Conservation (phyloP, 805 yeast genomes). For the Pichia exigua region DNA sequence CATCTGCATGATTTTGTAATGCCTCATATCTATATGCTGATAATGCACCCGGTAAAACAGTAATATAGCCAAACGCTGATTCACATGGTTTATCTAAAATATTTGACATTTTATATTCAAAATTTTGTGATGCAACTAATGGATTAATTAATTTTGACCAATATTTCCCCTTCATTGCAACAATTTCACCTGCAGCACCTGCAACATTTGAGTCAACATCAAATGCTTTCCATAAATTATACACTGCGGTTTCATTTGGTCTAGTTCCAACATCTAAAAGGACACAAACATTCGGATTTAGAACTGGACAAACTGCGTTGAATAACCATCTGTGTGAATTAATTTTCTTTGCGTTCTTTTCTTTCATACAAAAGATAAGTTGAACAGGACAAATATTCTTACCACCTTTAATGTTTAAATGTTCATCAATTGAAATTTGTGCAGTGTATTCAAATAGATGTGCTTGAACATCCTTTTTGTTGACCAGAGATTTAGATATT, state of each 20-base stretch:
- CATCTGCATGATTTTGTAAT: slow-evolving; percentile 73
- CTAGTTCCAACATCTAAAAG: slow-evolving; percentile 95
- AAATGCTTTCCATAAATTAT: slow-evolving; percentile 95
- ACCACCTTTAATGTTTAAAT: slow-evolving; percentile 81
- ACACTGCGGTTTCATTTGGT: slow-evolving; percentile 82
- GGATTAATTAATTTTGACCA: slow-evolving; percentile 82
- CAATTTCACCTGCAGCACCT: slow-evolving; percentile 98
- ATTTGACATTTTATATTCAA: slow-evolving; percentile 95
- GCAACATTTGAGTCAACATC: slow-evolving; percentile 95
- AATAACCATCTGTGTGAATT: slow-evolving; percentile 98
- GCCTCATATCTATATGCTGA: slow-evolving; percentile 93
- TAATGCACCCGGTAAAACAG: slow-evolving; percentile 92
- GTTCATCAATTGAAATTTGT: slow-evolving; percentile 85
- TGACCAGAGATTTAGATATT: slow-evolving; percentile 89
- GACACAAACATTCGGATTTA: slow-evolving; percentile 86
- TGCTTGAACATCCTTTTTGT: slow-evolving; percentile 84
- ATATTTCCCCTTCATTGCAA: slow-evolving; percentile 87
- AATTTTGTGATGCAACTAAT: slow-evolving; percentile 90
- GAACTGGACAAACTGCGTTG: slow-evolving; percentile 85
- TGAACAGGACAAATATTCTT: slow-evolving; percentile 95
- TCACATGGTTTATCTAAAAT: slow-evolving; percentile 92
- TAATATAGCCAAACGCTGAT: slow-evolving; percentile 84
- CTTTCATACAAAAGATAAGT: slow-evolving; percentile 85
- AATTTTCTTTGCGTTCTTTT: slow-evolving; percentile 84
- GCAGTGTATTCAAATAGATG: slow-evolving; percentile 95